Evolutionary conservation across 371 early-diverging fungal species (phyloP), one percentile per base, ranked within the genome.

Genomic region (Phascolomyces articulosus): DNA sequence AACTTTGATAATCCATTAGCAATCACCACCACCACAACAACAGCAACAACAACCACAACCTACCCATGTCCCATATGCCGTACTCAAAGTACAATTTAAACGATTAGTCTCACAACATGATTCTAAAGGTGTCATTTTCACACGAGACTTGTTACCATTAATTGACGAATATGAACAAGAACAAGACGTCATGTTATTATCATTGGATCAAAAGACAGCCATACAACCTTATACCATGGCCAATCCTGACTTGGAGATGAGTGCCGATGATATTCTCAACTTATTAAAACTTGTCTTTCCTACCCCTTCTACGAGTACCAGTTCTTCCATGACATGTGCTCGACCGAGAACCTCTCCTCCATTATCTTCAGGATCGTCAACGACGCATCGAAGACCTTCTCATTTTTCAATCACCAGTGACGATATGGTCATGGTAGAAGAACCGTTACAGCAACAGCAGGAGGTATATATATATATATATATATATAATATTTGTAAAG

Each of bases 161-260:
- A 78, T 82, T 55, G 73, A 75, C 61, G 66, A 73, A 56, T 82
- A 73, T 41, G 82, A 82, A 64, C 23, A 44, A 53, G 60, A 66
- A 53, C 73, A 82, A 11, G 59, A 77, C 31, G 75, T 82, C 20
- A 51, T 67, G 7, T 56, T 82, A 18, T 65, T 82, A 31, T 73
- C 82, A 7, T 58, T 66, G 24, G 60, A 66, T 2, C 82, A 82
- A 65, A 79, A 77, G 56, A 75, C 62, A 41, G 79, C 77, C n/a
- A 79, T 82, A 47, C 67, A 70, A 55, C 79, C 82, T 26, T 82
- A 75, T 27, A 70, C 67, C 11, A 41, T 55, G 40, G 65, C 67
- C 23, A 77, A 75, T 61, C 82, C 82, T 49, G 82, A 82, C 70
- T 60, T 82, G 60, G 82, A 82, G 72, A 82, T 82, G 79, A 77